These are phyloP conservation scores for Fusarium verticillioides DNA, from an alignment of 2,329 filamentous ascomycete species.

Conservation along the genomic window DNA sequence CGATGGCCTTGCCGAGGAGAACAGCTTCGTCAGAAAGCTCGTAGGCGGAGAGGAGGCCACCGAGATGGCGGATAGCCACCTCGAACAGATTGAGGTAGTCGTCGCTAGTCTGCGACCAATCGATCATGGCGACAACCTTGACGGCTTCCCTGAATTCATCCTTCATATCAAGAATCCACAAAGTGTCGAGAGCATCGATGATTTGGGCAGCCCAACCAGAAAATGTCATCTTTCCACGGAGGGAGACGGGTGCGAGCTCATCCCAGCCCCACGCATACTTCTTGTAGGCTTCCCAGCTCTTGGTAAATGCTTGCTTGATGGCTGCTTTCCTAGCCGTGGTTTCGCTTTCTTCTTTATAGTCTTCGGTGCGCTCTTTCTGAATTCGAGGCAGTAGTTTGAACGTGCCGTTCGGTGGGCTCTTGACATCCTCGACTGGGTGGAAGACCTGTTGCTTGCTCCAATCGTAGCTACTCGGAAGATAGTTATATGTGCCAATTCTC, in stretches of 20 bases:
- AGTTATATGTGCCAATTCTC: conserved; percentile 43
- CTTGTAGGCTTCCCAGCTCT: conserved; percentile 64
- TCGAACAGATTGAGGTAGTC: conserved; percentile 69
- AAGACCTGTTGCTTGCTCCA: conserved; percentile 51
- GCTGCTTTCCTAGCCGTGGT: conserved; percentile 51
- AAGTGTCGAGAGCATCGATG: conserved; percentile 68
- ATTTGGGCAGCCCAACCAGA: conserved; percentile 68
- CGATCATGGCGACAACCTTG: conserved; percentile 59
- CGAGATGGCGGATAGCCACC: conserved; percentile 67
- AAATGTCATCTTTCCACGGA: conserved; percentile 59
- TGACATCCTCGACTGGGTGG: conserved; percentile 48
- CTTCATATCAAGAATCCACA: conserved; percentile 69
- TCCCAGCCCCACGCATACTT: conserved; percentile 67
- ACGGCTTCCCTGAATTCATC: conserved; percentile 66
- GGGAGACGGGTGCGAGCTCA: conserved; percentile 63
- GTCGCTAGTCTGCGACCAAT: conserved; percentile 62
- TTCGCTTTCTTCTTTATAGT: conserved; percentile 53
- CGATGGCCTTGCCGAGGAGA: conserved; percentile 62
- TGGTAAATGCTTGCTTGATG: conserved; percentile 54
- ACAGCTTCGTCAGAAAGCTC: conserved; percentile 60
- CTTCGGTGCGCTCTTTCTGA: conserved; percentile 53
- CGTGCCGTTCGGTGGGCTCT: conserved; percentile 49
- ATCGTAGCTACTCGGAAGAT: conserved; percentile 52
- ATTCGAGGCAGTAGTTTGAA: conserved; percentile 55
- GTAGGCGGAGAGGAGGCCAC: conserved; percentile 63